A percentile compares a stretch with the other conserved stretches of the same genome.
phyloP scores from a whole-genome alignment of 257 asterid genomes.

The Nicotiana tabacum region DNA sequence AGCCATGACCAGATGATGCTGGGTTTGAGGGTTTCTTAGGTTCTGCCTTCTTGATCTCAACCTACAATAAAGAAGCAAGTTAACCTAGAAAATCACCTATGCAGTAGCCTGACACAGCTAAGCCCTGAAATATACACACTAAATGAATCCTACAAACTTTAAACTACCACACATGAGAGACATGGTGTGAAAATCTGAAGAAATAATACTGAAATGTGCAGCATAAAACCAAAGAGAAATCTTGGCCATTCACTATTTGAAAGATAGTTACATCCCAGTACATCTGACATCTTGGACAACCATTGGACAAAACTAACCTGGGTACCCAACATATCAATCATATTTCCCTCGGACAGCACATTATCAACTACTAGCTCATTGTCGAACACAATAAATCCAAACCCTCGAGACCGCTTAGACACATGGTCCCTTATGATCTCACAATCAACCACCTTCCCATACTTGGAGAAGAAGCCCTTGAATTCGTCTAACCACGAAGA shows the following conservation, averaged over 20 bases:
- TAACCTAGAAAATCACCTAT: slow-evolving; percentile 67
- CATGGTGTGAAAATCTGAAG: neutral
- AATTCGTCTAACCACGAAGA: slow-evolving; percentile 46
- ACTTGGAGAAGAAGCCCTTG: slow-evolving; percentile 75
- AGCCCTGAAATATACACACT: slow-evolving; percentile 21
- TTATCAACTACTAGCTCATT: slow-evolving; percentile 72
- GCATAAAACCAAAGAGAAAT: neutral
- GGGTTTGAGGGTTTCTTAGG: slow-evolving; percentile 99
- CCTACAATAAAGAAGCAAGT: slow-evolving; percentile 98
- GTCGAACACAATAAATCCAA: slow-evolving; percentile 84
- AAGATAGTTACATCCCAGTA: slow-evolving; percentile 13
- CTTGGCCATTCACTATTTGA: neutral
- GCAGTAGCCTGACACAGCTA: slow-evolving; percentile 30
- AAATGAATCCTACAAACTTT: slow-evolving; percentile 9
- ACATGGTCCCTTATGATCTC: slow-evolving; percentile 85
- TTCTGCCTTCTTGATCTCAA: slow-evolving; percentile 99
- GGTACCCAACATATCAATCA: slow-evolving; percentile 89
- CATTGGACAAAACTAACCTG: slow-evolving; percentile 48
- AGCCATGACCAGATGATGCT: slow-evolving; percentile 65
- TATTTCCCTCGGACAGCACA: slow-evolving; percentile 64
- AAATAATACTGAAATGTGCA: neutral
- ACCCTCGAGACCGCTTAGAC: slow-evolving; percentile 87
- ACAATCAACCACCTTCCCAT: slow-evolving; percentile 76
- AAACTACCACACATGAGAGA: neutral
- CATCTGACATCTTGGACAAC: slow-evolving; percentile 2